Evolutionary conservation across 805 yeast species (phyloP).

Genomic region (Yamadazyma scolyti): DNA sequence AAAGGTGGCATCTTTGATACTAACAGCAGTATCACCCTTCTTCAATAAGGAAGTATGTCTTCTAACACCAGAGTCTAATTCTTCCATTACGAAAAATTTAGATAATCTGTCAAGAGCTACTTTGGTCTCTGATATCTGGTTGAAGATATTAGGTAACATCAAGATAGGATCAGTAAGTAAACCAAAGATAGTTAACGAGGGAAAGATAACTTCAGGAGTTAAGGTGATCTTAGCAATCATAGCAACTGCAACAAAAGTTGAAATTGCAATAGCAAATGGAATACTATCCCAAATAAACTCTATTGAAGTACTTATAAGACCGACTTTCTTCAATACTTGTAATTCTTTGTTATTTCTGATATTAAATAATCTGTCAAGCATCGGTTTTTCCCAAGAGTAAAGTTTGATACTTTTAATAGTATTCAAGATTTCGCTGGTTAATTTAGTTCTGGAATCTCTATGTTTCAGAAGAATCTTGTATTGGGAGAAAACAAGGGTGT

Average conservation of each 20-base stretch:
- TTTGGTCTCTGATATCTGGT: slow-evolving; percentile 24
- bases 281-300: slow-evolving; percentile 35
- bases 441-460: slow-evolving; percentile 34
- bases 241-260: slow-evolving; percentile 28
- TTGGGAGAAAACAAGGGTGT: slow-evolving; percentile 10
- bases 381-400: slow-evolving; percentile 41
- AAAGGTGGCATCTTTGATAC: slow-evolving; percentile 27
- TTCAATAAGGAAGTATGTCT: slow-evolving; percentile 14
- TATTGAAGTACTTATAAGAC: slow-evolving; percentile 29
- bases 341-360: slow-evolving; percentile 36
- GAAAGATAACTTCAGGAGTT: slow-evolving; percentile 36
- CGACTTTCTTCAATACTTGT: slow-evolving; percentile 22
- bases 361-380: slow-evolving; percentile 27
- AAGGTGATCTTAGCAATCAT: slow-evolving; percentile 19
- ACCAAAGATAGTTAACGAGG: slow-evolving; percentile 36
- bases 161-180: slow-evolving; percentile 33
- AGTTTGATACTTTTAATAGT: slow-evolving; percentile 37
- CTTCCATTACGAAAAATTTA: slow-evolving; percentile 30
- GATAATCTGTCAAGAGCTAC: slow-evolving; percentile 32
- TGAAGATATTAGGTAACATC: slow-evolving; percentile 27
- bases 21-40: slow-evolving; percentile 21
- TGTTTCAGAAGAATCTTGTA: slow-evolving; percentile 20
- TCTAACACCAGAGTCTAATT: slow-evolving; percentile 23
- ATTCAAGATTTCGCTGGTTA: slow-evolving; percentile 35
- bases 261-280: slow-evolving; percentile 33